Base-by-base conservation (phyloP, 805 yeast genomes). In the Komagataella phaffii region DNA sequence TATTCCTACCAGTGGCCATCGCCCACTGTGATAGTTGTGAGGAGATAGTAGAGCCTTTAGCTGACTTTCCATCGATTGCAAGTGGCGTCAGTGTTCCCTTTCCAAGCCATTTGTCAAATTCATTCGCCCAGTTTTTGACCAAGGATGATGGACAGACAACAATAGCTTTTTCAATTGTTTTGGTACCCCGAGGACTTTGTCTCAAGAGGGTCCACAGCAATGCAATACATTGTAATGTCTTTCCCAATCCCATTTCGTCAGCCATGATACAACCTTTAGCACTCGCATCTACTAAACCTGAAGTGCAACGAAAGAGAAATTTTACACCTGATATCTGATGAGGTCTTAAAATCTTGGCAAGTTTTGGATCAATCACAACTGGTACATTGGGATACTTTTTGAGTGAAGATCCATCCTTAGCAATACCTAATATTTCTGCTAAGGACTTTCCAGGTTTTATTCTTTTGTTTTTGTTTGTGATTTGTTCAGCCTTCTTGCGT, bases 241-340 rank as follows among this genome's bases (percentile, higher is more conserved):
- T 88, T 23, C 96, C 96, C 45, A 88, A 71, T 3, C 96, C 97
- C 97, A 89, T 89, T 65, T 87, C 97, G 68, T 89, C 97, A 0
- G 97, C 97, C 98, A 91, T 91, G 50, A 91, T 91, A 62, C 97
- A 91, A 2, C 99, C 99, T 60, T 85, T 80, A 0, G 97, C 97
- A 40, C 84, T 73, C 6, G 88, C 77, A 62, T 85, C 88, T 24
- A 83, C 77, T 40, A 90, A 67, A 0, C 99, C 99, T 1, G 96
- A 77, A 0, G 95, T 88, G 66, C 99, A 91, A 52, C 90, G 70
- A 61, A 89, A 93, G 53, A 93, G 68, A 63, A 93, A 93, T 64
- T 87, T 80, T 46, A 91, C 96, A 56, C 99, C 99, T 49, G 91
- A 95, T 3, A 93, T 82, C 65, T 93, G 99, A 71, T 93, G 99